A percentile compares a stretch with the other conserved stretches of the same genome.
These are phyloP conservation scores for Salix viminalis DNA, from an alignment of 345 rosid species.

Conservation along the genomic window DNA sequence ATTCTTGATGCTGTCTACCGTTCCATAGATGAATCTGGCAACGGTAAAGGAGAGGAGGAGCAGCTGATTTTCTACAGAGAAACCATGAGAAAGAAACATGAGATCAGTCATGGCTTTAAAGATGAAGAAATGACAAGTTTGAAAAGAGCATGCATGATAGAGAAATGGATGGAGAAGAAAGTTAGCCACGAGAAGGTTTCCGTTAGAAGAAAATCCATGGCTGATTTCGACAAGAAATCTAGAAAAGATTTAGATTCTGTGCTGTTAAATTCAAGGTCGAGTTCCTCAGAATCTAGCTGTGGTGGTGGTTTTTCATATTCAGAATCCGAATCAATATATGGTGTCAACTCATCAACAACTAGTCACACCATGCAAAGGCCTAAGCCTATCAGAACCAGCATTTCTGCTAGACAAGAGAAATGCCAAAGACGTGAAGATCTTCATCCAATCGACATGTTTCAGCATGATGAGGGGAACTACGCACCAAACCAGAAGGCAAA, in stretches of 20 bases:
- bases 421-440: neutral
- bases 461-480: neutral
- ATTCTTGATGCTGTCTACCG: slow-evolving; percentile 33
- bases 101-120: neutral
- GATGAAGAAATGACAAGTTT: slow-evolving; percentile 5
- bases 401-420: slow-evolving; percentile 8
- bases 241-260: slow-evolving; percentile 11
- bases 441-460: neutral
- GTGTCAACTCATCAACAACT: slow-evolving; percentile 12
- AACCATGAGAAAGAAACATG: slow-evolving; percentile 17
- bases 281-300: slow-evolving; percentile 21
- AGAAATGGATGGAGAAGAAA: slow-evolving; percentile 53
- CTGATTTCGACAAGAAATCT: slow-evolving; percentile 5
- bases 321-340: slow-evolving; percentile 17
- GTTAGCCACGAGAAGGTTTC: slow-evolving; percentile 14
- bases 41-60: slow-evolving; percentile 4
- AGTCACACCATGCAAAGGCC: slow-evolving; percentile 17
- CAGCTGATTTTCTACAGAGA: slow-evolving; percentile 14
- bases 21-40: slow-evolving; percentile 25
- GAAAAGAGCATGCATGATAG: slow-evolving; percentile 32
- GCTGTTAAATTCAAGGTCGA: slow-evolving; percentile 21
- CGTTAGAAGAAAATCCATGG: slow-evolving; percentile 12
- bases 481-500: slow-evolving; percentile 12
- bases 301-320: slow-evolving; percentile 27
- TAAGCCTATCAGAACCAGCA: slow-evolving; percentile 12